A percentile compares a stretch with the other conserved stretches of the same genome.
Conservation (phyloP, 2,329 filamentous ascomycete genomes). For the Pseudocercospora ulei region DNA sequence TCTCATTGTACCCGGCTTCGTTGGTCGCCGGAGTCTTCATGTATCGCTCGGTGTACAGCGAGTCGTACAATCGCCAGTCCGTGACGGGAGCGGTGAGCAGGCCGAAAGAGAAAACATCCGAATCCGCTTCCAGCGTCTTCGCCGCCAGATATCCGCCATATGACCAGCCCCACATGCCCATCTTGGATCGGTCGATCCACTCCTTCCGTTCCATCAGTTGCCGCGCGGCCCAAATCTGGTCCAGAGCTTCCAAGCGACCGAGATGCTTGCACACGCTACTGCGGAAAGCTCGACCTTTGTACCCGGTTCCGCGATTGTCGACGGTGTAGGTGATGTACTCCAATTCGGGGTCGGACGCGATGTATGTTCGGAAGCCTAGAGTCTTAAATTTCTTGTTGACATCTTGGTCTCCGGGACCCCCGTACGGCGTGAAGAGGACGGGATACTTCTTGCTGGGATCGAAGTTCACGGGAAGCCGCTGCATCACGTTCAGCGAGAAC, state of each 20-base stretch:
- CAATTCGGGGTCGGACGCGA: slow-evolving; percentile 57
- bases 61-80: slow-evolving; percentile 63
- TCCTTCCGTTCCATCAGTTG: slow-evolving; percentile 44
- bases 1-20: slow-evolving; percentile 50
- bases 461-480: slow-evolving; percentile 56
- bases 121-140: slow-evolving; percentile 56
- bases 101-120: slow-evolving; percentile 52
- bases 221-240: slow-evolving; percentile 58
- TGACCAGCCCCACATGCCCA: slow-evolving; percentile 61
- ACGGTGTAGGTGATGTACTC: slow-evolving; percentile 59
- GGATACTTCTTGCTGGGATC: slow-evolving; percentile 55
- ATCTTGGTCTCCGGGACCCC: slow-evolving; percentile 55
- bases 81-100: slow-evolving; percentile 56
- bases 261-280: slow-evolving; percentile 50
- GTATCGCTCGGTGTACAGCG: slow-evolving; percentile 62
- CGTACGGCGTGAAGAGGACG: slow-evolving; percentile 58
- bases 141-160: slow-evolving; percentile 58
- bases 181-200: slow-evolving; percentile 50
- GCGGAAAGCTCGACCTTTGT: slow-evolving; percentile 55
- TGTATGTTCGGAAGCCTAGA: slow-evolving; percentile 53
- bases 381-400: slow-evolving; percentile 50
- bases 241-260: slow-evolving; percentile 53
- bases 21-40: slow-evolving; percentile 56
- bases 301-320: slow-evolving; percentile 59
- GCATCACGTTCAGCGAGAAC: slow-evolving; percentile 54